These are phyloP conservation scores for Bolboschoenus planiculmis DNA, from an alignment of 176 grass and related monocot genomes.

Conservation along the genomic window DNA sequence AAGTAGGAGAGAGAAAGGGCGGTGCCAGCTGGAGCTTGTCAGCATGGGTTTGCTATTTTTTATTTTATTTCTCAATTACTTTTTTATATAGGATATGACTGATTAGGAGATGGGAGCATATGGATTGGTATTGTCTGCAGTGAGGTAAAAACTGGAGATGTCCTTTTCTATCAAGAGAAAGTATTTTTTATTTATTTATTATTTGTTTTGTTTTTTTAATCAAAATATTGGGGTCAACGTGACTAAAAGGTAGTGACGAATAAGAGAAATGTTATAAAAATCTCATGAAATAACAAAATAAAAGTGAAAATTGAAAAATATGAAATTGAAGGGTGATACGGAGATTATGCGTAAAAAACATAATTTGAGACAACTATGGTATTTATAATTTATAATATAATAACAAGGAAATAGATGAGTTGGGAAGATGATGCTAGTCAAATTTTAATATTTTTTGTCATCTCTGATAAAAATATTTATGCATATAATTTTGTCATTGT, in stretches of 20 bases:
- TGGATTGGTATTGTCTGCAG: background rate
- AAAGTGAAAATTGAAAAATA: background rate
- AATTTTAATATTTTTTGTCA: background rate
- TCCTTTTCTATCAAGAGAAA: background rate
- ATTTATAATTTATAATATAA: background rate
- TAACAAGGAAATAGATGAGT: background rate
- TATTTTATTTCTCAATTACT: background rate
- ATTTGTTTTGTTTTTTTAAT: background rate
- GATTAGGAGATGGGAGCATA: too few relatives aligned
- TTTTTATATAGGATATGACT: background rate
- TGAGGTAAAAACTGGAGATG: background rate
- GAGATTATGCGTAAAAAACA: background rate
- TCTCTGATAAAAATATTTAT: background rate
- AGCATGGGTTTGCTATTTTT: background rate
- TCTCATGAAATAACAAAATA: background rate
- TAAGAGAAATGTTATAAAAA: background rate
- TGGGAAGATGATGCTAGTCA: background rate
- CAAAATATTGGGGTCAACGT: background rate
- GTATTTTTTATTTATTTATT: background rate
- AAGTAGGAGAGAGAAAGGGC: background rate
- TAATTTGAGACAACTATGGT: background rate
- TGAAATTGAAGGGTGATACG: background rate
- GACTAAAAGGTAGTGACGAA: background rate
- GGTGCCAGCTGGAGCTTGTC: constrained; percentile 11
- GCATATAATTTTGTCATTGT: background rate